Evolutionary conservation across 345 rosid species (phyloP).

Genomic region (Populus deltoides): DNA sequence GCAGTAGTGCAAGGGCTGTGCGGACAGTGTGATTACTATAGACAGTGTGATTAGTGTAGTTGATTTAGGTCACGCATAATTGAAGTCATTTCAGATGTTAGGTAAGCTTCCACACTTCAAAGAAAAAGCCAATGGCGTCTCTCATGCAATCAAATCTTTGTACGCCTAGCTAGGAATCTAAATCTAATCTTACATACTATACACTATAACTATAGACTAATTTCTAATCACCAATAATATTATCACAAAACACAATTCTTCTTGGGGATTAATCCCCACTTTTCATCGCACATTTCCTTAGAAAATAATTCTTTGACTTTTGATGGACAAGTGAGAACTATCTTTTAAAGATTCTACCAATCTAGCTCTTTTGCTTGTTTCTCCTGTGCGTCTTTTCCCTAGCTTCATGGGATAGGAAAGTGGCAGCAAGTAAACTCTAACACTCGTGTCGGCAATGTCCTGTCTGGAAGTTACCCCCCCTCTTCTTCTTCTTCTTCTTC

Average conservation of each 20-base stretch:
- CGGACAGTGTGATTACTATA: background rate
- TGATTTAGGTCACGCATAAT: constrained; percentile 25
- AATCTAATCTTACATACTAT: background rate
- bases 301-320: constrained; percentile 34
- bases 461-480: no score
- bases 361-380: background rate
- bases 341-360: constrained; percentile 7
- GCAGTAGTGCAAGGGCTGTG: background rate
- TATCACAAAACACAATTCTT: constrained; percentile 9
- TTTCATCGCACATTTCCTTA: constrained; percentile 14
- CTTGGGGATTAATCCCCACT: background rate
- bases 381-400: background rate
- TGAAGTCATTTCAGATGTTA: constrained; percentile 23
- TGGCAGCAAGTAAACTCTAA: background rate
- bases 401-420: background rate
- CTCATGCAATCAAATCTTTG: constrained; percentile 22
- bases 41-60: background rate
- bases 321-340: constrained; percentile 34
- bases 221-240: background rate
- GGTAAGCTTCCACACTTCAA: constrained; percentile 24
- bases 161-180: constrained; percentile 3
- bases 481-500: no score
- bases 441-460: background rate
- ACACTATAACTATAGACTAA: background rate
- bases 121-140: background rate